Base-by-base conservation (phyloP, 345 rosid species). In the Geranium brycei region DNA sequence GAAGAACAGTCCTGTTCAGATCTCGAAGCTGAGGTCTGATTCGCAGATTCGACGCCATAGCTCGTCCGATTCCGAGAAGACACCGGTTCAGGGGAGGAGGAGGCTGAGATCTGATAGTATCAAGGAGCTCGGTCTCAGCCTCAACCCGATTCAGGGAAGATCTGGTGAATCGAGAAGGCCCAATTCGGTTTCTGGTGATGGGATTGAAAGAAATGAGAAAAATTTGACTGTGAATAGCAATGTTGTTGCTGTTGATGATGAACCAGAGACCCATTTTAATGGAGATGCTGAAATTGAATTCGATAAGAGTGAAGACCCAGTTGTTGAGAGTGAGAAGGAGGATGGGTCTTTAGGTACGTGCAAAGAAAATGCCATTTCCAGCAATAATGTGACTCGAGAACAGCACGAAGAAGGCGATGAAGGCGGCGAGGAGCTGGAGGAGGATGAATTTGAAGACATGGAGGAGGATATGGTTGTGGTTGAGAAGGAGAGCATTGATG, bases 21-120 rank as follows among this genome's bases (percentile, higher is more conserved):
- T 58, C 40, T 79, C 69, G 76, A 84, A 80, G 68, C 28, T 18
- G 53, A 75, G 85, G 82, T 77, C 85, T 65, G 90, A 77, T 16
- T 31, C 47, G 3, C 28, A 23, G 28, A 23, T 2, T 35, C 41
- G 5, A 1, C 41, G 41, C 7, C 41, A 35, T 4, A 64, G 38
- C 38, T 64, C 73, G 28, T 55, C 63, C 67, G 71, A 64, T 71
- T 77, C 62, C 71, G 72, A 12, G 13, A 59, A 17, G 57, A 19
- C 14, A 4, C 31, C 61, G 7, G 10, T 23, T 59, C 12, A 8
- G 32, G 31, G 31, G 12, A 59, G 61, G 61, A 59, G 61, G 16
- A 11, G 8, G 61, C 28, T 58, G 19, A 28, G 11, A 28, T 19
- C 16, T 7, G 61, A 59, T 17, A 28, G 12, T 28, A 59, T 2